These are phyloP conservation scores for Salvia miltiorrhiza DNA, from an alignment of 257 asterid genomes.

Conservation along the genomic window DNA sequence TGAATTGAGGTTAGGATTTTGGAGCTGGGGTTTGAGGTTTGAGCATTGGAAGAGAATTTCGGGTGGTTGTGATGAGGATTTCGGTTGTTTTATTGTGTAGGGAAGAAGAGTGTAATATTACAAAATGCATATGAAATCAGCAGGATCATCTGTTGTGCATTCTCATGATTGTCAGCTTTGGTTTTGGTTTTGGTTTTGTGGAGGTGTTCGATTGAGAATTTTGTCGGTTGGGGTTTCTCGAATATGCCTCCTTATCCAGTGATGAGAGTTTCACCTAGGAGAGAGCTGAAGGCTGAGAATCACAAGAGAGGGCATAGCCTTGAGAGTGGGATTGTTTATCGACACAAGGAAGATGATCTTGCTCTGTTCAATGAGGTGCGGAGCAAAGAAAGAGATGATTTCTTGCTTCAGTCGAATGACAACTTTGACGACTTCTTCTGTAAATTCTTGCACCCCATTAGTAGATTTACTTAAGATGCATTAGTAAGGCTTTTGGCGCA, in stretches of 20 bases:
- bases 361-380: constrained; percentile 86
- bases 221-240: constrained; percentile 14
- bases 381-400: constrained; percentile 69
- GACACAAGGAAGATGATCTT: constrained; percentile 81
- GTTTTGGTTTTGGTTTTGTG: constrained; percentile 23
- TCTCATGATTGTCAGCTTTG: constrained; percentile 26
- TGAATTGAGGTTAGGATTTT: constrained; percentile 13
- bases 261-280: constrained; percentile 70
- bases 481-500: neutral
- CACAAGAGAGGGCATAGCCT: constrained; percentile 88
- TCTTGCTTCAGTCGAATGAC: constrained; percentile 86
- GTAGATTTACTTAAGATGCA: constrained; percentile 20
- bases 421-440: constrained; percentile 76
- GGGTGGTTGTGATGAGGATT: constrained; percentile 17
- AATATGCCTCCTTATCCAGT: constrained; percentile 89
- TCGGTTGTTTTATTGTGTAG: constrained; percentile 15
- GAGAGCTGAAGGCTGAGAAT: constrained; percentile 62
- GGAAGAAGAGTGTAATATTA: constrained; percentile 13
- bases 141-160: constrained; percentile 5
- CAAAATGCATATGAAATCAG: neutral
- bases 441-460: constrained; percentile 40
- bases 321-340: constrained; percentile 57
- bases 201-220: constrained; percentile 26
- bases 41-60: constrained; percentile 4
- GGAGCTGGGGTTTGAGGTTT: constrained; percentile 22